Base-by-base conservation (phyloP, 192 early-diverging fungal species). In the Linnemannia schmuckeri region DNA sequence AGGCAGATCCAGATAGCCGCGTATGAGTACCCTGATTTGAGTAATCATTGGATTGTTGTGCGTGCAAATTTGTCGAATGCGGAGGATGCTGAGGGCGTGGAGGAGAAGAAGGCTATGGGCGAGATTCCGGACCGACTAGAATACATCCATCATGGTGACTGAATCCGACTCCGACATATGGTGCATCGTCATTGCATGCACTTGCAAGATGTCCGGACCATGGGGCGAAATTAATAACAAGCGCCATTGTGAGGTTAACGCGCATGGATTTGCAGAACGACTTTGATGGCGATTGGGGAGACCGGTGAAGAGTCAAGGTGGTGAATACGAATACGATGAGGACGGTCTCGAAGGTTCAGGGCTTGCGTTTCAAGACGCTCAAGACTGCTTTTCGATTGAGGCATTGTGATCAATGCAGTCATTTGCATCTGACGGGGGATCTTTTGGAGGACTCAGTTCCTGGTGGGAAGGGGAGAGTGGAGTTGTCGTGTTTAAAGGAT, bases 221-320 rank as follows among this genome's bases (percentile, higher is more conserved):
- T 63, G 33, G 41, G 38, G 4, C 47, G 68, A n/a, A 24, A 55
- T 9, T 3, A 46, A 18, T 5, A 78, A 74, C 3, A 18, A n/a
- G 20, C 20, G 41, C 6, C 38, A 66, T 6, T 74, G 42, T 69
- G 74, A 72, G 47, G 70, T 78, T 42, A 89, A 89, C 33, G 93
- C 88, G 35, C 93, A 94, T 76, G 94, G 94, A 27, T 92, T 88
- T 75, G 78, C 89, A 30, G 13, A 8, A 52, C 9, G 54, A 42
- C 13, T 94, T 92, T 83, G 74, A 91, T 61, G 96, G 96, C 55
- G 97, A 98, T 81, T 74, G 91, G 46, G 97, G 97, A 79, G 97
- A 98, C 90, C 92, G 96, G 91, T 98, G 96, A 95, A 89, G 92
- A 30, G 90, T 98, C 12, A 93, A 96, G 76, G 92, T 96, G 44